Evolutionary conservation across 345 rosid species (phyloP).

Genomic region (Eucalyptus rudis): DNA sequence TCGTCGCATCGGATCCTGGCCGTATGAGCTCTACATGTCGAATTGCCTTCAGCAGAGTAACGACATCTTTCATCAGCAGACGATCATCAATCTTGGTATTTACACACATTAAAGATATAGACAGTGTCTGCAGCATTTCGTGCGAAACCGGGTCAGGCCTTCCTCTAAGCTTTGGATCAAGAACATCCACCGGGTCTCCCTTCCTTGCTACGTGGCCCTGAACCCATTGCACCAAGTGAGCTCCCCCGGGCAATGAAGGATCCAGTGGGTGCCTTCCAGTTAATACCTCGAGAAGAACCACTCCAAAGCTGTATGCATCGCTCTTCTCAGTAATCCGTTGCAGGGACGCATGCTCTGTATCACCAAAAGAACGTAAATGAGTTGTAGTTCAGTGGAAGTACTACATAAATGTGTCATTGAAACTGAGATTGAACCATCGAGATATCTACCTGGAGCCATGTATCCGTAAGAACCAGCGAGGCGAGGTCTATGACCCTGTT

Average conservation of each 20-base stretch:
- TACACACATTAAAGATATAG: constrained; percentile 75
- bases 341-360: constrained; percentile 71
- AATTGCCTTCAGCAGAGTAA: constrained; percentile 88
- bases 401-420: background rate
- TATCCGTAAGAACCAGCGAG: constrained; percentile 97
- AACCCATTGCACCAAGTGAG: constrained; percentile 82
- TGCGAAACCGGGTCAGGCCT: constrained; percentile 75
- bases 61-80: constrained; percentile 82
- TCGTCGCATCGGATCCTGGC: constrained; percentile 25
- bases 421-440: background rate
- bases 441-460: constrained; percentile 86
- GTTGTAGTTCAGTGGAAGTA: background rate
- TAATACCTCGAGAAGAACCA: constrained; percentile 68
- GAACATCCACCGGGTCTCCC: constrained; percentile 48
- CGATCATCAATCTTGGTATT: constrained; percentile 48
- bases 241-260: constrained; percentile 75
- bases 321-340: constrained; percentile 76
- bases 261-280: constrained; percentile 92
- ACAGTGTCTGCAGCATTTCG: constrained; percentile 84
- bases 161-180: constrained; percentile 67
- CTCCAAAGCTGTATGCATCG: constrained; percentile 86
- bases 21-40: constrained; percentile 32
- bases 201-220: constrained; percentile 56
- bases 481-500: constrained; percentile 43
- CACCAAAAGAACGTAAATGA: background rate